Evolutionary conservation across 192 early-diverging fungal species (phyloP).

Genomic region (Funneliformis geosporum): DNA sequence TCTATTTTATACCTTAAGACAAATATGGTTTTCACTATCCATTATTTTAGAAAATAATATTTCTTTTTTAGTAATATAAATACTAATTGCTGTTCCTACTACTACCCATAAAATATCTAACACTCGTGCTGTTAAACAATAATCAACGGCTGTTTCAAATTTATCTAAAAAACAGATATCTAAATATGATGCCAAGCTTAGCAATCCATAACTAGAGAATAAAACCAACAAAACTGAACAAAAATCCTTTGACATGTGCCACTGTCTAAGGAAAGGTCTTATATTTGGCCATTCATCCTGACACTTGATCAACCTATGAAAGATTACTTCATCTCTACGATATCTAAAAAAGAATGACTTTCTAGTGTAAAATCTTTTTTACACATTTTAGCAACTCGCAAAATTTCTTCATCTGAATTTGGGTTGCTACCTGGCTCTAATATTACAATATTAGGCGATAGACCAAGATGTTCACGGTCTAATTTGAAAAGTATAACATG

Average conservation of each 20-base stretch:
- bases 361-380: background rate
- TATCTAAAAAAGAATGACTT: background rate
- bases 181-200: background rate
- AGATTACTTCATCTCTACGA: background rate
- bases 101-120: too few relatives aligned
- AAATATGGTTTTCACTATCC: background rate
- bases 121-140: too few relatives aligned
- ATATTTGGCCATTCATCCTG: too few relatives aligned
- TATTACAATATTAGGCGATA: background rate
- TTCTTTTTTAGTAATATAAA: background rate
- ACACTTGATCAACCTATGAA: too few relatives aligned
- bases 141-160: conserved; percentile 1
- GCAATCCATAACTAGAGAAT: background rate
- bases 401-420: conserved; percentile 12
- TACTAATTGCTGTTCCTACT: too few relatives aligned
- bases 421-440: background rate
- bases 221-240: background rate
- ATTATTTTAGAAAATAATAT: background rate
- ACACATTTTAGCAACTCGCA: too few relatives aligned
- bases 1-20: background rate
- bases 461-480: too few relatives aligned
- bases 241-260: too few relatives aligned
- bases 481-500: background rate
- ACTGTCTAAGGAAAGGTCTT: too few relatives aligned
- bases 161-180: conserved; percentile 15